Evolutionary conservation across 306 rosid genomes (phyloP).

Genomic region (Trifolium subterraneum): DNA sequence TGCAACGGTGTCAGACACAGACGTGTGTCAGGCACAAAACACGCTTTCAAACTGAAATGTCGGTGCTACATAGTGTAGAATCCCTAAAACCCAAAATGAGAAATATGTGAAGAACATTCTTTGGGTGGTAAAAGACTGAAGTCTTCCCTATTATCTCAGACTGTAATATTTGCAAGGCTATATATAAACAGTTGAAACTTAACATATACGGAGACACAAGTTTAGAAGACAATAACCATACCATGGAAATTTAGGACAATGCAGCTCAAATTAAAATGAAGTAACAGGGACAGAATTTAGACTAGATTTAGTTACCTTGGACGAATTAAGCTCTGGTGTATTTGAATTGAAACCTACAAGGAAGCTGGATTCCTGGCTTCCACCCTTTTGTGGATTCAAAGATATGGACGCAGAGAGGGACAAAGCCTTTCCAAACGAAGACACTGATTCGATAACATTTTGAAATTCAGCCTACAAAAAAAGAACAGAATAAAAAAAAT

Average conservation of each 20-base stretch:
- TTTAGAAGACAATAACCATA: conserved; percentile 3
- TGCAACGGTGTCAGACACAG: no score
- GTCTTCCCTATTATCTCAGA: conserved; percentile 26
- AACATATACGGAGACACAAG: neutral
- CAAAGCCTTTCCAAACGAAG: conserved; percentile 66
- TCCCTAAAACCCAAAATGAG: neutral
- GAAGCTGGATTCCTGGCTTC: conserved; percentile 72
- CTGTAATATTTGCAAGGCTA: conserved; percentile 29
- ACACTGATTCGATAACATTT: conserved; percentile 80
- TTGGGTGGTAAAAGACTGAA: neutral
- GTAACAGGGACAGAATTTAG: conserved; percentile 10
- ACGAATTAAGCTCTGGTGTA: conserved; percentile 75
- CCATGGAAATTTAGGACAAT: conserved; percentile 17
- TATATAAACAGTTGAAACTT: neutral
- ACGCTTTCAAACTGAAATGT: no score
- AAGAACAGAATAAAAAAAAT: neutral
- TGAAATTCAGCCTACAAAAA: conserved; percentile 87
- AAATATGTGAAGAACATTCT: neutral
- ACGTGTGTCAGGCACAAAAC: neutral
- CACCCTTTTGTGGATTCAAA: conserved; percentile 75
- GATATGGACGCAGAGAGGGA: conserved; percentile 86
- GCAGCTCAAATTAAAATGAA: conserved; percentile 36
- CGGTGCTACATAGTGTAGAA: neutral
- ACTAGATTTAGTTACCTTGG: conserved; percentile 62
- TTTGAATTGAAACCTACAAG: conserved; percentile 79